A percentile compares a stretch with the other conserved stretches of the same genome.
Conservation (phyloP, 495 filamentous ascomycete species). For the Amphirosellinia nigrospora region DNA sequence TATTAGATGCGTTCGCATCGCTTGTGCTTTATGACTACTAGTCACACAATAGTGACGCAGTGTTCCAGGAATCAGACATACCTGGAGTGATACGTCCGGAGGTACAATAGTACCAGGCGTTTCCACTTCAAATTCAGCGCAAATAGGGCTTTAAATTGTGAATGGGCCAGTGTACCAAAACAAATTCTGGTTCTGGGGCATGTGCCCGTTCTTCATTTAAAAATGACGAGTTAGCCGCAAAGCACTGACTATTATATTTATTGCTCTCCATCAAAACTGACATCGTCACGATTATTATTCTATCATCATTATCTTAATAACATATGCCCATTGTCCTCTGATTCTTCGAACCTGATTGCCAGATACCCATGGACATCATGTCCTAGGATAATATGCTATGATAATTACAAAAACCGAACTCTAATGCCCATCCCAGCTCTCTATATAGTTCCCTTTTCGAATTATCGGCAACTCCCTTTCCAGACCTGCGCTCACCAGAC, state of each 20-base stretch:
- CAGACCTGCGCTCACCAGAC: neutral
- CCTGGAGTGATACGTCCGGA: neutral
- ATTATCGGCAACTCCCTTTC: neutral
- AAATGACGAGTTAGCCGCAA: neutral
- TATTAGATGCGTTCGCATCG: neutral
- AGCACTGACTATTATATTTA: neutral
- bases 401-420: neutral
- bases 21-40: neutral
- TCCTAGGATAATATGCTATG: neutral
- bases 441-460: neutral
- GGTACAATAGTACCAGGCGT: constrained; percentile 12
- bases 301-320: neutral
- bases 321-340: neutral
- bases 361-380: too few species aligned
- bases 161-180: constrained; percentile 2
- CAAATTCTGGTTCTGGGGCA: neutral
- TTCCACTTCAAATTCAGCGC: constrained; percentile 10
- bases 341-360: neutral
- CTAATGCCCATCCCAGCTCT: neutral
- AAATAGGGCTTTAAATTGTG: constrained; percentile 16
- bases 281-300: neutral
- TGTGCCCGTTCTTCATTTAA: neutral
- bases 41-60: neutral
- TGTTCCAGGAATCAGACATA: neutral
- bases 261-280: neutral